Percentiles rank a stretch among this genome's conserved stretches.
These are phyloP conservation scores for Komagataella populi DNA, from an alignment of 805 yeast genomes.

Conservation along the genomic window DNA sequence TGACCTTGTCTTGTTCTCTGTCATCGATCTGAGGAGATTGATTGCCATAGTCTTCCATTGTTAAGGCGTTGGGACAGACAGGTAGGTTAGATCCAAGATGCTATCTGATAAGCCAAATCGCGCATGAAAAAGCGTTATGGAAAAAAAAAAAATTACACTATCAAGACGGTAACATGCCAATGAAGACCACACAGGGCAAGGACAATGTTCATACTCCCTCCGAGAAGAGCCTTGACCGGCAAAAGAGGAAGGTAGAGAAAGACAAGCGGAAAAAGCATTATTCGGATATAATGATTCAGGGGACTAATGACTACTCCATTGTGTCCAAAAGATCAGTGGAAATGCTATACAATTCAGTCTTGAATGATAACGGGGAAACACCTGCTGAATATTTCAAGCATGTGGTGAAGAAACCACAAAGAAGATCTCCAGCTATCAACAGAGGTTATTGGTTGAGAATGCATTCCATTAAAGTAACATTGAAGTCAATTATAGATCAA, in stretches of 20 bases:
- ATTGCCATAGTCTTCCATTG: not conserved
- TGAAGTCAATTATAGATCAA: slow-evolving; percentile 30
- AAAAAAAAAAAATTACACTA: not conserved
- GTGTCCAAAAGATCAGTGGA: slow-evolving; percentile 78
- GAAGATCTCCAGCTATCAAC: slow-evolving; percentile 71
- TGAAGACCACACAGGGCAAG: slow-evolving; percentile 5
- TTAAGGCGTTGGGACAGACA: not conserved
- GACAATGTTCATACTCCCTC: slow-evolving; percentile 2
- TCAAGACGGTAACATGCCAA: slow-evolving; percentile 1
- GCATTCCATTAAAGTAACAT: slow-evolving; percentile 46
- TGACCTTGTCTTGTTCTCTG: not conserved
- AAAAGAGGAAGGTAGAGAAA: slow-evolving; percentile 20
- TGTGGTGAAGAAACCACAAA: slow-evolving; percentile 51
- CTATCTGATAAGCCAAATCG: not conserved
- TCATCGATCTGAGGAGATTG: not conserved
- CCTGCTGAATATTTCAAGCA: slow-evolving; percentile 42
- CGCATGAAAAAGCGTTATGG: not conserved
- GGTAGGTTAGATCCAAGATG: not conserved
- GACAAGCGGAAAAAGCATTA: slow-evolving; percentile 31
- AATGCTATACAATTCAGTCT: slow-evolving; percentile 28
- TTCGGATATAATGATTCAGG: slow-evolving; percentile 63
- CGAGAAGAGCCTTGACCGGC: not conserved
- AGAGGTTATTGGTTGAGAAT: slow-evolving; percentile 77
- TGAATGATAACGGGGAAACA: slow-evolving; percentile 2
- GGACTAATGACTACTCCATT: slow-evolving; percentile 73